Percentiles rank a stretch among this genome's conserved stretches.
Conservation (phyloP, 371 early-diverging fungal genomes). For the Actinomortierella ambigua region DNA sequence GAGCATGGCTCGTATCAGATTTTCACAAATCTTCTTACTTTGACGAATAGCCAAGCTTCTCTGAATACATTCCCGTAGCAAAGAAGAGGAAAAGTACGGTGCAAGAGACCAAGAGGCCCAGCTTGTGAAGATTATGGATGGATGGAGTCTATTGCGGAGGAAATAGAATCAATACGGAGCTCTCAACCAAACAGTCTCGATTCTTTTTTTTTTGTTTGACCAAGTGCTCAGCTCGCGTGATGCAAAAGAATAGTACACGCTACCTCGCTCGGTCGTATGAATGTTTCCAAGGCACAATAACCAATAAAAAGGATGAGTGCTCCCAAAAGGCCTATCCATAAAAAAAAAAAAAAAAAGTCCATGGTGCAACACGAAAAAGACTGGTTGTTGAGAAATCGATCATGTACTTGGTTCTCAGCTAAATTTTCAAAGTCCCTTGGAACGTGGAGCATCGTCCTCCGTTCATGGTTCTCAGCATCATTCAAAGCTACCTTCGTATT, state of each 20-base stretch:
- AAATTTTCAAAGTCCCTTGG: background rate
- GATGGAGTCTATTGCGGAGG: conserved; percentile 23
- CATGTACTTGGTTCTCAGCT: background rate
- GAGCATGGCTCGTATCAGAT: background rate
- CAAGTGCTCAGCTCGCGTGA: background rate
- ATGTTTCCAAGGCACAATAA: conserved; percentile 39
- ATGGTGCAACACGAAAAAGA: background rate
- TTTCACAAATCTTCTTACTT: conserved; percentile 52
- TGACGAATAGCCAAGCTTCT: conserved; percentile 66
- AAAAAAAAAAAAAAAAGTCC: background rate
- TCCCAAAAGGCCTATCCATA: conserved; percentile 27
- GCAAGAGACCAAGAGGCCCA: conserved; percentile 40
- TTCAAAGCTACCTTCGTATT: conserved; percentile 61
- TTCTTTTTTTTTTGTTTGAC: background rate
- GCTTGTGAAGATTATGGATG: conserved; percentile 45
- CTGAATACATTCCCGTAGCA: conserved; percentile 66
- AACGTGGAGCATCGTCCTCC: background rate
- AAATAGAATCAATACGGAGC: background rate
- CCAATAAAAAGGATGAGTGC: conserved; percentile 23
- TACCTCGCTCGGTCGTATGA: conserved; percentile 41
- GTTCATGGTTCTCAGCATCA: background rate
- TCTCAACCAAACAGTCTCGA: background rate
- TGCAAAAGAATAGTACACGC: background rate
- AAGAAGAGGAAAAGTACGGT: conserved; percentile 53
- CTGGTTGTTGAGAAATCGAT: background rate